Conservation (phyloP, 169 alveolate genomes). For the Eimeria tenella region DNA sequence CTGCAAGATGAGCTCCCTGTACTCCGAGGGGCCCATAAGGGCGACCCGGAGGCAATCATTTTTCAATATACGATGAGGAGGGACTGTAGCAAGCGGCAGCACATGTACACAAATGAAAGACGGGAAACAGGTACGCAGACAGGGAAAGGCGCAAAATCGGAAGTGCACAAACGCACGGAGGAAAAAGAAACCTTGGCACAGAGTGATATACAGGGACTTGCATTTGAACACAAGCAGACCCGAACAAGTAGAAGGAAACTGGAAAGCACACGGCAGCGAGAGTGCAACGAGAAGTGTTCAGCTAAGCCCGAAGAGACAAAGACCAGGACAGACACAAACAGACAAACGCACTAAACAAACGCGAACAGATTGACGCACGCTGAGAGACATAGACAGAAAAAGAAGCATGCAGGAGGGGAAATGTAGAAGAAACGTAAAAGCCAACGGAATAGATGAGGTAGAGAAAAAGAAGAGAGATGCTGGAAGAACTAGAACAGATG, state of each 20-base stretch:
- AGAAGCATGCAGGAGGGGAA: not conserved
- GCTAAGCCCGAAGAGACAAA: not conserved
- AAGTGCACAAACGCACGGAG: not conserved
- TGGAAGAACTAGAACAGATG: not conserved
- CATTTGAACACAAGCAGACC: too few relatives aligned
- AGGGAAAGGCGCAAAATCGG: not conserved
- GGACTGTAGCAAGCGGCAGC: not conserved
- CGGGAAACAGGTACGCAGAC: not conserved
- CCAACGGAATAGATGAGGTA: not conserved
- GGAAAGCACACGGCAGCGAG: not conserved
- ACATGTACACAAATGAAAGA: not conserved
- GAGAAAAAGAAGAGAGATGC: not conserved
- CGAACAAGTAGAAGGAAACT: too few relatives aligned
- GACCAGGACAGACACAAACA: not conserved
- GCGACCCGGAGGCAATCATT: conserved; percentile 56
- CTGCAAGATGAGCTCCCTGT: conserved; percentile 15
- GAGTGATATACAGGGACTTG: not conserved
- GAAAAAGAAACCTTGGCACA: not conserved
- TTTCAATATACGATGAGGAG: not conserved
- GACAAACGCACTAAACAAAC: not conserved
- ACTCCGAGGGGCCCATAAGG: conserved; percentile 26
- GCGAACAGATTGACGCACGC: too few relatives aligned
- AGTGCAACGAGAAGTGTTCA: not conserved
- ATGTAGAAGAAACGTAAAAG: not conserved
- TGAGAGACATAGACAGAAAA: not conserved